These are phyloP conservation scores for Fusarium dlaminii DNA, from an alignment of 2,329 filamentous ascomycete species.

Conservation along the genomic window DNA sequence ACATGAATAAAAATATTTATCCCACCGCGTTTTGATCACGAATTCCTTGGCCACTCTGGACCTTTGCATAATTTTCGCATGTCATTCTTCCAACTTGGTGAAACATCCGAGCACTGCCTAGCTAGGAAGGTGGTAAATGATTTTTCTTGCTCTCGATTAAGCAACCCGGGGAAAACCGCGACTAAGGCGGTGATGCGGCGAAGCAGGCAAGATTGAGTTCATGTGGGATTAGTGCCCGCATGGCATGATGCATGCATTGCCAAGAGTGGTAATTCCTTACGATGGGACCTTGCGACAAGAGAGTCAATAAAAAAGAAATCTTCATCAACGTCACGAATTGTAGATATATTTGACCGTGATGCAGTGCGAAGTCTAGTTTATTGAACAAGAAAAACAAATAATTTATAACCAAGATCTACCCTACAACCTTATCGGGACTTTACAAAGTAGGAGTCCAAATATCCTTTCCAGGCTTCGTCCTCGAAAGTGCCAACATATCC, in stretches of 20 bases:
- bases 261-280: neutral
- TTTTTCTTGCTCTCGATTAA: neutral
- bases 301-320: fast-evolving
- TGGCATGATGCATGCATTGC: neutral
- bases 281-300: neutral
- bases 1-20: neutral
- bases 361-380: fast-evolving
- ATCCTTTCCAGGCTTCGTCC: slow-evolving; percentile 14
- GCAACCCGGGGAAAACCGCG: neutral
- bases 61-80: neutral
- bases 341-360: neutral
- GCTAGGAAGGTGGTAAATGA: neutral
- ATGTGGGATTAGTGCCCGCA: neutral
- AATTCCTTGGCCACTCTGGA: neutral
- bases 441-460: neutral
- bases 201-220: neutral
- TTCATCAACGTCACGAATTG: neutral
- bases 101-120: neutral
- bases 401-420: neutral
- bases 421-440: neutral
- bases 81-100: neutral
- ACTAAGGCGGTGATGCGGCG: neutral
- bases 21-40: neutral
- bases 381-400: neutral
- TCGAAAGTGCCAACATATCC: slow-evolving; percentile 9